Evolutionary conservation across 371 early-diverging fungal species (phyloP), one percentile per base, ranked within the genome.

Genomic region (Dinochytrium kinnereticum): DNA sequence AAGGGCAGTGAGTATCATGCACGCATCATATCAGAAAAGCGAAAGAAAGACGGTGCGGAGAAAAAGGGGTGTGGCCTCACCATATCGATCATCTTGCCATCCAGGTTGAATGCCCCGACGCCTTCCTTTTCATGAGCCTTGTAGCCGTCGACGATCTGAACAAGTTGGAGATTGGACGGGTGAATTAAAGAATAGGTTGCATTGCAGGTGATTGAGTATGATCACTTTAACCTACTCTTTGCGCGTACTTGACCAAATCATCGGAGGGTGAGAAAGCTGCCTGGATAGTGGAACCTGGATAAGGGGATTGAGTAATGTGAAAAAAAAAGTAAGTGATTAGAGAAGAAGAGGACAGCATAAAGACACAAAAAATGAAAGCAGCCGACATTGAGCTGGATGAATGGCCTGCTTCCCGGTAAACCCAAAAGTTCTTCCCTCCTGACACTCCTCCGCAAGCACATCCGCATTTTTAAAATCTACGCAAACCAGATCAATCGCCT

Each of bases 331-430:
- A 13, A 17, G 1, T 57, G 30, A 33, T 28, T 61, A 34, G 7
- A 38, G 50, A 26, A 69, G 24, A 38, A 28, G 59, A 70, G 36
- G 31, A 57, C 19, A 1, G 38, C 31, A 24, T 30, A 44, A 21
- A 57, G 7, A n/a, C 36, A n/a, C n/a, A n/a, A n/a, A 55, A 17
- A 71, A 71, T n/a, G 31, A 44, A 51, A n/a, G 59, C n/a, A 24
- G n/a, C 19, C 30, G 21, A 74, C 69, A 66, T 77, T 97, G 97
- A 5, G 85, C 86, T 33, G 97, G 96, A 74, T 97, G 96, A 66
- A 97, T 94, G 1, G 95, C 95, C 81, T 95, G 96, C 84, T 97
- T 97, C 65, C 97, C 97, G 31, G 94, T 90, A 82, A 95, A 97
- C 2, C 96, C 97, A 90, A 95, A 94, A 64, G 90, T 86, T 30